A percentile compares a stretch with the other conserved stretches of the same genome.
Evolutionary conservation across 306 rosid genomes (phyloP).

Genomic region (Corylus americana): DNA sequence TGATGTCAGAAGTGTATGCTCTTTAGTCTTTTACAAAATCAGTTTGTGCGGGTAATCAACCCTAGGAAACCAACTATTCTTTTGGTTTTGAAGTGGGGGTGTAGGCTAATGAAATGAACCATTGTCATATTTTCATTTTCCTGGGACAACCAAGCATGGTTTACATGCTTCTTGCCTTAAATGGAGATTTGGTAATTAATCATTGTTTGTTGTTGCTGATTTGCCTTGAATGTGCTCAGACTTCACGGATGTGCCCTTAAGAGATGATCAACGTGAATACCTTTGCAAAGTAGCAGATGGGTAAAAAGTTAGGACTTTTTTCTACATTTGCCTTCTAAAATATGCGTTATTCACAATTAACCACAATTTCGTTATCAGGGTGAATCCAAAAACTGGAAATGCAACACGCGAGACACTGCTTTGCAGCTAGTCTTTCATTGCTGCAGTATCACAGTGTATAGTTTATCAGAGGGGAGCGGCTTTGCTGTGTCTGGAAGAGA

Average conservation of each 20-base stretch:
- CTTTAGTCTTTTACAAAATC: not conserved
- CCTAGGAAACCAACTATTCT: not conserved
- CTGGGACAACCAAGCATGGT: not conserved
- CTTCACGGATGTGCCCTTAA: slow-evolving; percentile 91
- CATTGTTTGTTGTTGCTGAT: slow-evolving; percentile 11
- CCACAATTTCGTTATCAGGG: slow-evolving; percentile 50
- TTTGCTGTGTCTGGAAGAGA: slow-evolving; percentile 22
- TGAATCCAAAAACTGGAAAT: slow-evolving; percentile 86
- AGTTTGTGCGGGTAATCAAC: not conserved
- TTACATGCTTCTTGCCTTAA: not conserved
- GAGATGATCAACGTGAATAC: slow-evolving; percentile 91
- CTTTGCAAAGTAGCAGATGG: slow-evolving; percentile 93
- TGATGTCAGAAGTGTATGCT: slow-evolving; percentile 2
- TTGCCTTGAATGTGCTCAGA: slow-evolving; percentile 45
- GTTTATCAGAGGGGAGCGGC: slow-evolving; percentile 26
- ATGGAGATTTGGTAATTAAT: not conserved
- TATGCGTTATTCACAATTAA: slow-evolving; percentile 21
- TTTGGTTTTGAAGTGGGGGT: not conserved
- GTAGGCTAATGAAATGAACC: not conserved
- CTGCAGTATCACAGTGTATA: slow-evolving; percentile 1
- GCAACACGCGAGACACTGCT: slow-evolving; percentile 87
- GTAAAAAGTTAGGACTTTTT: slow-evolving; percentile 34
- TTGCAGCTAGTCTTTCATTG: slow-evolving; percentile 55
- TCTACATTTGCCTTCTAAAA: slow-evolving; percentile 2
- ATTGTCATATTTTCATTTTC: not conserved